Conservation (phyloP, 495 filamentous ascomycete genomes). For the Parathielavia appendiculata region DNA sequence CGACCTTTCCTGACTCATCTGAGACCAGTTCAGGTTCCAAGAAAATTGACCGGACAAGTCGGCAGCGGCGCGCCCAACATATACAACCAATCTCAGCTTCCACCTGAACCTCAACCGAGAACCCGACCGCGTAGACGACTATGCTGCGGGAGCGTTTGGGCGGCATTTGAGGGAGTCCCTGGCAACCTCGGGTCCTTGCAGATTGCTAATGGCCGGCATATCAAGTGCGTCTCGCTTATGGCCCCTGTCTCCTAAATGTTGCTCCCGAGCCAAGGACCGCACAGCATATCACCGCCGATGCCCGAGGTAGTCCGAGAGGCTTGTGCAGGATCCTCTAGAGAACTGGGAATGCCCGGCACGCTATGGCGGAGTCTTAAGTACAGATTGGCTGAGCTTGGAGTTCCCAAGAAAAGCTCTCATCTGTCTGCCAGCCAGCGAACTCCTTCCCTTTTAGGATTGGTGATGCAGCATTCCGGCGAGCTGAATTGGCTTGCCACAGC, state of each 20-base stretch:
- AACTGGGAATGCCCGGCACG: no score
- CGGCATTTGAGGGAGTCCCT: neutral
- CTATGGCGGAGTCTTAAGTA: no score
- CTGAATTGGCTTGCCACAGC: constrained; percentile 9
- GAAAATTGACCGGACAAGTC: neutral
- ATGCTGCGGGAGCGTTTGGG: neutral
- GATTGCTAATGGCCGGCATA: neutral
- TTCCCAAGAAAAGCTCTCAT: neutral
- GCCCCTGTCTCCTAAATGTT: neutral
- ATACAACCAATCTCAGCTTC: neutral
- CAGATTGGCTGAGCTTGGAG: no score
- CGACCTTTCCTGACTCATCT: neutral
- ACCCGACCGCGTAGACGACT: neutral
- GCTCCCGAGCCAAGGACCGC: neutral
- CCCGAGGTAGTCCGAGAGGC: no score
- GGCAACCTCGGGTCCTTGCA: constrained; percentile 4
- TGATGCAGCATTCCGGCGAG: constrained; percentile 6
- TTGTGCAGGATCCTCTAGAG: no score
- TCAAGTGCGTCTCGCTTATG: constrained; percentile 2
- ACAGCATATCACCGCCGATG: neutral
- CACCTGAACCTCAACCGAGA: neutral
- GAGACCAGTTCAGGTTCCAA: neutral
- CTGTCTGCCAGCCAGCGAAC: neutral
- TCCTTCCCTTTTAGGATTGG: neutral
- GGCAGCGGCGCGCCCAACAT: neutral